These are phyloP conservation scores for Calonectria pauciramosa DNA, from an alignment of 2,329 filamentous ascomycete species.

Conservation along the genomic window DNA sequence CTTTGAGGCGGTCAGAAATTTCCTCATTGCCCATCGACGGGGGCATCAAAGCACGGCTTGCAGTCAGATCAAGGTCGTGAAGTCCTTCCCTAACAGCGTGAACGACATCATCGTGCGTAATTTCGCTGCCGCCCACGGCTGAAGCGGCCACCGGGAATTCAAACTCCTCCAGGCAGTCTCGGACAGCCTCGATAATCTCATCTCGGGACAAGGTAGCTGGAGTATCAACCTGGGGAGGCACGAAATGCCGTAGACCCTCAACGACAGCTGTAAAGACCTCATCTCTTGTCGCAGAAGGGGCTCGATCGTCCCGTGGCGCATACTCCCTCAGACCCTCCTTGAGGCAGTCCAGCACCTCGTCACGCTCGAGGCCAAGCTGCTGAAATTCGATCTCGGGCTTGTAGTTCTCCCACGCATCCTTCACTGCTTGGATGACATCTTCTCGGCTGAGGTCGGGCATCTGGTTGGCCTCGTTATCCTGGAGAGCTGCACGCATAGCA, in stretches of 20 bases:
- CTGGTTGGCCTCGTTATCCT: constrained; percentile 68
- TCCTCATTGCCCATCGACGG: constrained; percentile 61
- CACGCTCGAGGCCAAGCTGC: constrained; percentile 89
- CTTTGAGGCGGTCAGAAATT: constrained; percentile 69
- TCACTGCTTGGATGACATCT: constrained; percentile 87
- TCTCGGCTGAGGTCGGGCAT: constrained; percentile 74
- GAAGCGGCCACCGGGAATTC: constrained; percentile 78
- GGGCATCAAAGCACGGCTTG: constrained; percentile 57
- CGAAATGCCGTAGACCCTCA: constrained; percentile 87
- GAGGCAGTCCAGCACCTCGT: constrained; percentile 89
- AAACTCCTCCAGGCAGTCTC: constrained; percentile 88
- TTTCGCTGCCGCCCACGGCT: constrained; percentile 63
- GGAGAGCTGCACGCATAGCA: constrained; percentile 81
- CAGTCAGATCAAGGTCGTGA: constrained; percentile 62
- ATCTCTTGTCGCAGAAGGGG: constrained; percentile 78
- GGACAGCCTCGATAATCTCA: constrained; percentile 86
- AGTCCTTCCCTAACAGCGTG: constrained; percentile 74
- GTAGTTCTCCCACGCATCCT: constrained; percentile 93
- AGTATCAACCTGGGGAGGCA: constrained; percentile 78
- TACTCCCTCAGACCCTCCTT: constrained; percentile 89
- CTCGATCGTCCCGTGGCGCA: constrained; percentile 64
- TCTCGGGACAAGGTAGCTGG: constrained; percentile 81
- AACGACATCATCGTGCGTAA: constrained; percentile 74
- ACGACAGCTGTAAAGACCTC: constrained; percentile 89
- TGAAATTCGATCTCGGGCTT: constrained; percentile 94